These are phyloP conservation scores for Leucocoprinus sp. DNA, from an alignment of 768 basidiomycete genomes.

Conservation along the genomic window DNA sequence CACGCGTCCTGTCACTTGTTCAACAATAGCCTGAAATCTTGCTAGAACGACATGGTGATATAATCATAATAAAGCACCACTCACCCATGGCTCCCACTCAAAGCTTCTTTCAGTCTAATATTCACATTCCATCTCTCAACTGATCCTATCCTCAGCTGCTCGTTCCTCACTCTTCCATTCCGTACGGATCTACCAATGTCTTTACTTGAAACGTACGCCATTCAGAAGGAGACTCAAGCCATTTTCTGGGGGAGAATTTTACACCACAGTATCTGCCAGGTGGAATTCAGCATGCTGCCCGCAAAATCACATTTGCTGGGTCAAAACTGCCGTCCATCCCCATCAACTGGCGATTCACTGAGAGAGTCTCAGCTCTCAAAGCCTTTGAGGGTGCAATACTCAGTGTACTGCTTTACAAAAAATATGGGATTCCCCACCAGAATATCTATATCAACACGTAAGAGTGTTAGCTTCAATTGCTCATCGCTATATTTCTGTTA, in stretches of 20 bases:
- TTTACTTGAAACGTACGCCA: slow-evolving; percentile 7
- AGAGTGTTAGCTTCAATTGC: background rate
- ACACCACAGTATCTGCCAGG: slow-evolving; percentile 10
- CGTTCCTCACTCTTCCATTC: too few relatives aligned
- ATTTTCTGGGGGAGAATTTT: slow-evolving; percentile 13
- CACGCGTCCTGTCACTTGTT: slow-evolving; percentile 5
- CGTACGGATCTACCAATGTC: too few relatives aligned
- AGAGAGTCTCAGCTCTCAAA: slow-evolving; percentile 21
- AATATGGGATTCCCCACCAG: slow-evolving; percentile 17
- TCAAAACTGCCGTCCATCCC: slow-evolving; percentile 13
- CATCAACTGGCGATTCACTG: slow-evolving; percentile 21
- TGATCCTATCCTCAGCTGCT: too few relatives aligned
- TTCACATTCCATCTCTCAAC: too few relatives aligned
- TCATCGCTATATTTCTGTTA: background rate
- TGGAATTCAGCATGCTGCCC: slow-evolving; percentile 13
- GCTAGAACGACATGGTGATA: too few relatives aligned
- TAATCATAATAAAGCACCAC: too few relatives aligned
- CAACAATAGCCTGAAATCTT: too few relatives aligned
- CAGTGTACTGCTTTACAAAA: slow-evolving; percentile 17
- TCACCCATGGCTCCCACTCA: too few relatives aligned
- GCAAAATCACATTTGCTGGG: slow-evolving; percentile 14
- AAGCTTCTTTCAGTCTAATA: too few relatives aligned
- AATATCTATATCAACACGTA: slow-evolving; percentile 20
- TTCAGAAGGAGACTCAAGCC: slow-evolving; percentile 8
- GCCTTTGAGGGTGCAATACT: slow-evolving; percentile 21